A percentile compares a stretch with the other conserved stretches of the same genome.
phyloP scores from a whole-genome alignment of 108 stramenopile genomes.

The Nitzschia inconspicua region DNA sequence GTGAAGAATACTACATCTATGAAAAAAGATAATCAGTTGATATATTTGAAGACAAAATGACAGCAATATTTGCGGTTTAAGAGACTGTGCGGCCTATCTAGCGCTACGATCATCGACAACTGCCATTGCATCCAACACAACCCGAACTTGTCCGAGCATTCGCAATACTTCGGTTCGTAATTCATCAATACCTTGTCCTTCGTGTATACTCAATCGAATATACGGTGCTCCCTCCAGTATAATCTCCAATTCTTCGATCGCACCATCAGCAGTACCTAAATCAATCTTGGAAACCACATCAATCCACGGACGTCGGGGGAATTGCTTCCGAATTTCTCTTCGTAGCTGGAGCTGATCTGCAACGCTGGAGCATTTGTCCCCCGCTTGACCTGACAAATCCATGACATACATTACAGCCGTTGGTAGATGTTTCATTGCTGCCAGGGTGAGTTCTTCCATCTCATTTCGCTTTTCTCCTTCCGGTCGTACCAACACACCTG shows the following conservation, averaged over 20 bases:
- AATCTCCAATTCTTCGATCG: slow-evolving; percentile 66
- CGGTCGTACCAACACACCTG: slow-evolving; percentile 81
- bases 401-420: slow-evolving; percentile 97
- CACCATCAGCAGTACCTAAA: slow-evolving; percentile 69
- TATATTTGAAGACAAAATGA: too few relatives aligned
- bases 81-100: too few relatives aligned
- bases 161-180: slow-evolving; percentile 67
- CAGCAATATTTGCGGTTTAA: too few relatives aligned
- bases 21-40: too few relatives aligned
- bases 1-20: too few relatives aligned
- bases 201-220: slow-evolving; percentile 71
- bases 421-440: slow-evolving; percentile 93
- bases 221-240: slow-evolving; percentile 39
- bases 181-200: slow-evolving; percentile 74
- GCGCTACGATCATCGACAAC: slow-evolving; percentile 51
- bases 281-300: slow-evolving; percentile 95
- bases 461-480: slow-evolving; percentile 85
- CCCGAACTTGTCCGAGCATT: slow-evolving; percentile 87
- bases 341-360: slow-evolving; percentile 86
- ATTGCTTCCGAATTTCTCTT: slow-evolving; percentile 64
- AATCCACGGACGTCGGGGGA: slow-evolving; percentile 93
- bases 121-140: slow-evolving; percentile 87
- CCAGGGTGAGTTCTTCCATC: slow-evolving; percentile 95
- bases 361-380: slow-evolving; percentile 83
- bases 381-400: slow-evolving; percentile 89